Evolutionary conservation across 352 stramenopile species (phyloP).

Genomic region (Thalassiosira livingstoniorum): DNA sequence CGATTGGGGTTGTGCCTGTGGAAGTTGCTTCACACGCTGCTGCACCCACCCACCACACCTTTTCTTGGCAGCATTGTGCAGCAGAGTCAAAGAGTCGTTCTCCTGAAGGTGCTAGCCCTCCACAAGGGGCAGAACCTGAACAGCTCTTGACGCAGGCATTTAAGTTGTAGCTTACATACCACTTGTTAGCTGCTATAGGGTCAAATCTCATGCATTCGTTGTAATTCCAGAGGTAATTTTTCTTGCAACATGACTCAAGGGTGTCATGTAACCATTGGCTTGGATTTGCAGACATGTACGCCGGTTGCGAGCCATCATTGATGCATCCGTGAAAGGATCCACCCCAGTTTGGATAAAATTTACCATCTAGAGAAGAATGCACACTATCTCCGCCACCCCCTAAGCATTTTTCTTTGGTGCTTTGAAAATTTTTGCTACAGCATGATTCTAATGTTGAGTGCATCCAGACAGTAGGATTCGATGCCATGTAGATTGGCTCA

Average conservation of each 20-base stretch:
- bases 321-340: background rate
- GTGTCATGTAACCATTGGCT: background rate
- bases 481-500: conserved; percentile 1
- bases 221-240: background rate
- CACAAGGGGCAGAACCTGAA: background rate
- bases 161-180: background rate
- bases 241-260: background rate
- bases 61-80: background rate
- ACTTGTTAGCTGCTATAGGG: too few relatives aligned
- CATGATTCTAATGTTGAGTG: conserved; percentile 7
- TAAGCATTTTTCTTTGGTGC: background rate
- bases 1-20: background rate
- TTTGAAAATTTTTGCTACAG: background rate
- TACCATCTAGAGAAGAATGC: background rate
- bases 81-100: background rate
- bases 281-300: background rate
- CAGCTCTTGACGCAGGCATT: background rate
- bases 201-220: background rate
- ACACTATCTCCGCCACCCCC: background rate
- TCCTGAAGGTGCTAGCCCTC: background rate
- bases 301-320: background rate
- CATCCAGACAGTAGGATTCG: conserved; percentile 11
- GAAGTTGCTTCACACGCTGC: background rate
- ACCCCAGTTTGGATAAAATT: background rate
- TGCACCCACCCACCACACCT: background rate